These are phyloP conservation scores for Kodamaea derodonti DNA, from an alignment of 1,139 yeast genomes.

Conservation along the genomic window DNA sequence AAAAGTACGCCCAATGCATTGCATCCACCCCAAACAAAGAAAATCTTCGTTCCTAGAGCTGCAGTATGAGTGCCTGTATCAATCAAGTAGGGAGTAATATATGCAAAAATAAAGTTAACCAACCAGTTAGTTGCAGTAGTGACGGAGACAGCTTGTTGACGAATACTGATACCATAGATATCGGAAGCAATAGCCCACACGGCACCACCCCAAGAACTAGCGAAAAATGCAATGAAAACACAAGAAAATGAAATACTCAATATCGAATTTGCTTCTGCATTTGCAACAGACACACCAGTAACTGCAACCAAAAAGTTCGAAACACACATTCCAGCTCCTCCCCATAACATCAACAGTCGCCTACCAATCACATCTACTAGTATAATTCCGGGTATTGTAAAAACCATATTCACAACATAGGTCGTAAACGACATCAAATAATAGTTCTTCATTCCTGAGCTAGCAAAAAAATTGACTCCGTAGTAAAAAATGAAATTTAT, in stretches of 20 bases:
- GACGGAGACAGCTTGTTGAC: slow-evolving; percentile 72
- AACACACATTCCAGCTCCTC: slow-evolving; percentile 63
- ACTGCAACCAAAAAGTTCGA: slow-evolving; percentile 64
- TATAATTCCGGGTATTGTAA: slow-evolving; percentile 68
- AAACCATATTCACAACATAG: slow-evolving; percentile 66
- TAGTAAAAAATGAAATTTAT: slow-evolving; percentile 77
- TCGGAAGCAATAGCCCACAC: slow-evolving; percentile 78
- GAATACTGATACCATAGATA: slow-evolving; percentile 64
- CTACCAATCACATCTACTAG: slow-evolving; percentile 68
- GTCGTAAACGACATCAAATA: slow-evolving; percentile 68
- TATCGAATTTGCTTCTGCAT: slow-evolving; percentile 31
- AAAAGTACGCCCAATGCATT: slow-evolving; percentile 49
- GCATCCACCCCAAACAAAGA: slow-evolving; percentile 71
- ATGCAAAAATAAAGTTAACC: slow-evolving; percentile 70
- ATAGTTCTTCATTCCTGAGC: slow-evolving; percentile 55
- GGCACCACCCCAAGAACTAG: slow-evolving; percentile 78
- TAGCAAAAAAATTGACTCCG: slow-evolving; percentile 69
- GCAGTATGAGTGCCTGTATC: slow-evolving; percentile 61
- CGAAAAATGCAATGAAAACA: slow-evolving; percentile 68
- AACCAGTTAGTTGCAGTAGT: slow-evolving; percentile 78
- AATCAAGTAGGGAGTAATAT: slow-evolving; percentile 66
- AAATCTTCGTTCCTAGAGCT: slow-evolving; percentile 61
- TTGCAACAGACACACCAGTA: slow-evolving; percentile 52
- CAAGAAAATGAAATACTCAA: slow-evolving; percentile 56
- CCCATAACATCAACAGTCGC: slow-evolving; percentile 54